phyloP scores from a whole-genome alignment of 495 filamentous ascomycete genomes.

The Staphylotrichum tortipilum region DNA sequence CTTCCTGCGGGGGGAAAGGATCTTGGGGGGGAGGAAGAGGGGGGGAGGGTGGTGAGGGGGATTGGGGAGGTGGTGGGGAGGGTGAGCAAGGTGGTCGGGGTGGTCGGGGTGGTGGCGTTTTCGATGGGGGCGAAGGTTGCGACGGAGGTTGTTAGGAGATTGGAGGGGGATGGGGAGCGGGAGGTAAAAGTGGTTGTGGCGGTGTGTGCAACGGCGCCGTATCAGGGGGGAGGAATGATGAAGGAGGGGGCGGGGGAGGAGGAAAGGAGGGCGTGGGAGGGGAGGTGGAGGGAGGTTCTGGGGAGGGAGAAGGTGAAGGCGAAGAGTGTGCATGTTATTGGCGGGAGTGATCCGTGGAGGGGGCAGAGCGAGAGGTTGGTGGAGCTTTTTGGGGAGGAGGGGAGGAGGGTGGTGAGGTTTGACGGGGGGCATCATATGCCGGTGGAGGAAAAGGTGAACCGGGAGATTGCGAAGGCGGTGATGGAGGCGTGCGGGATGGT shows the following conservation, averaged over 20 bases:
- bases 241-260: not conserved
- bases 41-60: not conserved
- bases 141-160: conserved; percentile 13
- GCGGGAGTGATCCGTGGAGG: conserved; percentile 18
- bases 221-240: not conserved
- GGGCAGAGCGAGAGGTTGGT: conserved; percentile 19
- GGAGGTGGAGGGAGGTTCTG: not conserved
- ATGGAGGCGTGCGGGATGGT: not conserved
- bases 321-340: conserved; percentile 21
- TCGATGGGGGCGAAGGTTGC: conserved; percentile 25
- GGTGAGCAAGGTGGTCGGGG: not conserved
- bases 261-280: not conserved
- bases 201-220: conserved; percentile 23
- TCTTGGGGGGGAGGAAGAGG: not conserved
- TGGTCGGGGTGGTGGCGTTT: conserved; percentile 25
- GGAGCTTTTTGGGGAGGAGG: conserved; percentile 14
- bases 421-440: conserved; percentile 24
- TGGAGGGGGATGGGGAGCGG: conserved; percentile 11
- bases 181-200: conserved; percentile 11
- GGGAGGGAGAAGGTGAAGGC: conserved; percentile 7
- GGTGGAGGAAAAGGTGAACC: conserved; percentile 11
- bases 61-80: not conserved
- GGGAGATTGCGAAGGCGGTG: conserved; percentile 5
- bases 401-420: conserved; percentile 13
- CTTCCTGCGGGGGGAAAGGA: not conserved